Evolutionary conservation across 1,284 basidiomycete species (phyloP), one percentile per base, ranked within the genome.

Genomic region (Caloboletus inedulis): DNA sequence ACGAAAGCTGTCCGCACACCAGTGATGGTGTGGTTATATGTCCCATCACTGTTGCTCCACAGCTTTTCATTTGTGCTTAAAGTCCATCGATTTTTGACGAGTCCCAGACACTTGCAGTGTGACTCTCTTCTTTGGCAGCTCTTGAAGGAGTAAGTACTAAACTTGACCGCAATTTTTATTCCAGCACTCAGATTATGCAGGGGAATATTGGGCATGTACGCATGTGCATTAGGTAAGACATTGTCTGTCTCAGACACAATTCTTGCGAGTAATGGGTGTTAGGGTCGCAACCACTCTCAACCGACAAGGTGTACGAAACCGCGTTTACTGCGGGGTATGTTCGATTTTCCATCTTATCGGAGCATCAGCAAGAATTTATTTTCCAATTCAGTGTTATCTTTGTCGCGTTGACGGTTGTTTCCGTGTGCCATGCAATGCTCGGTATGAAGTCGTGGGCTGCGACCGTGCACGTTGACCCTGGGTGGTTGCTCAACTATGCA

Each of bases 361-460:
- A n/a, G n/a, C n/a, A n/a, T n/a, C n/a, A n/a, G n/a, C n/a, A n/a
- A n/a, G n/a, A n/a, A n/a, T 58, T 18, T 73, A 77, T 80, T 59
- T 33, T 25, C 3, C 10, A 14, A 94, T 93, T 87, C 73, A 52
- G 91, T 69, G 27, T 25, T 18, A 78, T 80, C 61, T 91, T 81
- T 63, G 83, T 96, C 66, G 82, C 91, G 69, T 82, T 90, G 68
- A 94, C 78, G 85, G 62, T 55, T 41, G 40, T 60, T 37, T 62
- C 69, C 6, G 63, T 69, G 12, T 70, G 70, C 27, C 65, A 60
- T 16, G 59, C 64, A 33, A 69, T 70, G 69, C 59, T 72, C 30
- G 63, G 65, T 40, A 62, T 71, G 25, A 70, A 71, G 43, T 74
- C 73, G 12, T 58, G 76, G 27, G 71, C 74, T 25, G 61, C 66